phyloP scores from a whole-genome alignment of 345 rosid genomes.

The Bruguiera gymnorhiza region DNA sequence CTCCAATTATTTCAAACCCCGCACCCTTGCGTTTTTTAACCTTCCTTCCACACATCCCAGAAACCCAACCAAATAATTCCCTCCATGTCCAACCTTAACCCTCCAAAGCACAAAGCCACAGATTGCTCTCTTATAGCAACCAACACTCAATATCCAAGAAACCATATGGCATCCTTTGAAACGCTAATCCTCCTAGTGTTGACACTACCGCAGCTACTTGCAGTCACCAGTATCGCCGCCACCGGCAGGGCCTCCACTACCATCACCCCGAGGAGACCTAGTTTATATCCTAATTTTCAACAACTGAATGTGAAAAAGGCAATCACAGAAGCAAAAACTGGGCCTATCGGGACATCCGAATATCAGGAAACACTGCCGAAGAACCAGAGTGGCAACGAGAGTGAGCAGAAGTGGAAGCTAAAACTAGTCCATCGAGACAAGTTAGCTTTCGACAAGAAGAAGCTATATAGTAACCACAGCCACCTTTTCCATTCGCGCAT shows the following conservation, averaged over 20 bases:
- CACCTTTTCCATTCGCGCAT: constrained; percentile 66
- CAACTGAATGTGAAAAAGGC: constrained; percentile 41
- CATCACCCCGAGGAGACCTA: background rate
- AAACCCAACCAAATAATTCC: too few species aligned
- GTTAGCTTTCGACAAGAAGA: constrained; percentile 17
- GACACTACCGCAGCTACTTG: constrained; percentile 14
- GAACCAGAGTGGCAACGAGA: constrained; percentile 7
- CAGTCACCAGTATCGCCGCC: background rate
- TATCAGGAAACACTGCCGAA: constrained; percentile 22
- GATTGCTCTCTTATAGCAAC: too few species aligned
- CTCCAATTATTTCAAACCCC: too few species aligned
- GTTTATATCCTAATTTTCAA: constrained; percentile 47
- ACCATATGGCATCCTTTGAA: constrained; percentile 21
- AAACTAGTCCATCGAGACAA: constrained; percentile 69
- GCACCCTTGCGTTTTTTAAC: too few species aligned
- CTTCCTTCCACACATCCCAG: too few species aligned
- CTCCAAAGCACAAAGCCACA: too few species aligned
- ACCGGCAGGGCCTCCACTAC: constrained; percentile 8
- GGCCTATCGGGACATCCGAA: constrained; percentile 30
- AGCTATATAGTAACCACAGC: constrained; percentile 29
- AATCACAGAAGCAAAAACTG: constrained; percentile 20
- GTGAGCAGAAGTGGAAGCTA: constrained; percentile 30
- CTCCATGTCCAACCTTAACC: too few species aligned
- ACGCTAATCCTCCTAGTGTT: constrained; percentile 8
- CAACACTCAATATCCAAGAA: background rate